Evolutionary conservation across 106 monocot species (phyloP).

Genomic region (Chionographis japonica): DNA sequence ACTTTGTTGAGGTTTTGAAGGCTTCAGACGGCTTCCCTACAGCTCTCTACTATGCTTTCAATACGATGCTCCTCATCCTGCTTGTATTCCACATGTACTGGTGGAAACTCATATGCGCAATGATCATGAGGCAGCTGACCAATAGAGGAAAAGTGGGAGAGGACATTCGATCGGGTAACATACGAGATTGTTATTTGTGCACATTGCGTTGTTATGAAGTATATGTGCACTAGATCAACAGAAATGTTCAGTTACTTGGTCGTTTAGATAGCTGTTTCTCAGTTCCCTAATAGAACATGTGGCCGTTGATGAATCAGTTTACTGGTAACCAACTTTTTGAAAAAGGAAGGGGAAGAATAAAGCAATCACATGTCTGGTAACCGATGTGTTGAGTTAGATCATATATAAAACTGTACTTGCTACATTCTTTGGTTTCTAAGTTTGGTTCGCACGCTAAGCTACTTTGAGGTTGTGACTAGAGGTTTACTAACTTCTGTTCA

Average conservation of each 20-base stretch:
- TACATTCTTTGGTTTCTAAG: no score
- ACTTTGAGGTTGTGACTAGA: no score
- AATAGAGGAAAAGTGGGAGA: conserved; percentile 89
- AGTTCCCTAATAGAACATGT: neutral
- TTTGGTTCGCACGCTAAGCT: no score
- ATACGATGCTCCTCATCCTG: conserved; percentile 77
- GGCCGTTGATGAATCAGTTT: no score
- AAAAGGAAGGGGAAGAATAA: no score
- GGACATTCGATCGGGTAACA: conserved; percentile 90
- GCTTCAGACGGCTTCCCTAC: conserved; percentile 23
- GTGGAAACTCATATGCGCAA: conserved; percentile 82
- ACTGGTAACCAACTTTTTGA: no score
- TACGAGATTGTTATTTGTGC: neutral
- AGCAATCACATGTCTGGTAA: no score
- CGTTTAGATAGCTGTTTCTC: no score
- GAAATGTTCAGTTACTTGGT: no score
- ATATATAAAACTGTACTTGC: no score
- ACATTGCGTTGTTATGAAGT: neutral
- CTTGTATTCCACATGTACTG: conserved; percentile 88
- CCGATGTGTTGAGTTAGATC: no score
- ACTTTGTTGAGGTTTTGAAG: conserved; percentile 34
- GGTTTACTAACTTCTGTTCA: neutral
- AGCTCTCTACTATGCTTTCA: conserved; percentile 64
- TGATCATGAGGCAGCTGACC: conserved; percentile 67
- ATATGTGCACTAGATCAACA: no score